A percentile compares a stretch with the other conserved stretches of the same genome.
These are phyloP conservation scores for Ceratobasidium sp. DNA, from an alignment of 1,284 basidiomycete species.

Conservation along the genomic window DNA sequence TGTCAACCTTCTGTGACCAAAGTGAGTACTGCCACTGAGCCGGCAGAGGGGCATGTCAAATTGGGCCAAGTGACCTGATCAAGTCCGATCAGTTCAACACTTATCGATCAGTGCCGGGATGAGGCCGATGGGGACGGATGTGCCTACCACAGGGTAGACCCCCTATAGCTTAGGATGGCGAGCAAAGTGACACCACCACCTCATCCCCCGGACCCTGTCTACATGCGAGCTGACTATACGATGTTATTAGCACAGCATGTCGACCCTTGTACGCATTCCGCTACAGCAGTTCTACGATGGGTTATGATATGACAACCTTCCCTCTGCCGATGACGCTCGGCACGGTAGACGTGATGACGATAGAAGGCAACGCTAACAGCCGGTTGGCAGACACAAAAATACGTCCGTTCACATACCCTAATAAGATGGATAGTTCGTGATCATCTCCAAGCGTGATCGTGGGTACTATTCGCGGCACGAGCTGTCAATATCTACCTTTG, in stretches of 20 bases:
- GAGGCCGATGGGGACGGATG: too few relatives aligned
- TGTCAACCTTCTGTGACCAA: not conserved
- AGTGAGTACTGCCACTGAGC: not conserved
- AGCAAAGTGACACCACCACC: not conserved
- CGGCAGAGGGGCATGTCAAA: not conserved
- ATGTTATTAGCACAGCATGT: too few relatives aligned
- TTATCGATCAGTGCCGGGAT: too few relatives aligned
- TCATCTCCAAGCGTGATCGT: too few relatives aligned
- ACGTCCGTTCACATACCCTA: not conserved
- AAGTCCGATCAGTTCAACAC: too few relatives aligned
- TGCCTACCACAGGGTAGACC: too few relatives aligned
- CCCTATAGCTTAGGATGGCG: not conserved
- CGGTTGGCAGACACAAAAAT: not conserved
- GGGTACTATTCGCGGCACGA: too few relatives aligned
- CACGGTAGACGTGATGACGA: not conserved
- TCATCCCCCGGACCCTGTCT: not conserved
- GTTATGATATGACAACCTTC: not conserved
- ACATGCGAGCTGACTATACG: not conserved
- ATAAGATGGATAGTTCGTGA: not conserved
- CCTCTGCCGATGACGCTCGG: not conserved
- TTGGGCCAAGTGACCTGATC: not conserved
- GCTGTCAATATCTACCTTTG: too few relatives aligned
- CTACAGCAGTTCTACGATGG: not conserved
- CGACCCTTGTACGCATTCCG: not conserved
- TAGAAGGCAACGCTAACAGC: not conserved